phyloP scores from a whole-genome alignment of 2,329 filamentous ascomycete species.

The Fusarium robinianum region DNA sequence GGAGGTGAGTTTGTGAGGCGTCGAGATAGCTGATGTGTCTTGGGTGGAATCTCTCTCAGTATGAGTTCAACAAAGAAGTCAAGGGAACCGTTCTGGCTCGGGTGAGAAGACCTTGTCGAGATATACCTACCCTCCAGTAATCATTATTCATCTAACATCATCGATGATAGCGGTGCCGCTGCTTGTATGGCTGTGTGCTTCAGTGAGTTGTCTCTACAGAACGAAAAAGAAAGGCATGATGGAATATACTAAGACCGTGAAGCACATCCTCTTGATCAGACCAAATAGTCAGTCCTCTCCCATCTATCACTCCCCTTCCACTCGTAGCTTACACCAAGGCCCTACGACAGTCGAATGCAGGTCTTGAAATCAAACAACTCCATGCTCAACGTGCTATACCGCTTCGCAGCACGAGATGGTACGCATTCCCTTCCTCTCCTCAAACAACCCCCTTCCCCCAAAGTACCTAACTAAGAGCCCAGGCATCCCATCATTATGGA shows the following conservation, averaged over 20 bases:
- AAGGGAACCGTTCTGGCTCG: slow-evolving; percentile 52
- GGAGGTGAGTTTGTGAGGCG: background rate
- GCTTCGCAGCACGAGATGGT: slow-evolving; percentile 49
- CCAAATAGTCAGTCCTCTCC: slow-evolving; percentile 46
- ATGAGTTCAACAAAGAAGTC: slow-evolving; percentile 29
- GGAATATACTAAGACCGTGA: background rate
- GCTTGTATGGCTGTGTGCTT: slow-evolving; percentile 53
- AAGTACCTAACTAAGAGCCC: background rate
- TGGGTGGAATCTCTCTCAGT: background rate
- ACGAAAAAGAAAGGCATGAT: accelerated
- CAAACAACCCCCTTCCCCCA: background rate
- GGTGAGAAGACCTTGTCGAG: slow-evolving; percentile 36
- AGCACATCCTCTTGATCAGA: slow-evolving; percentile 52
- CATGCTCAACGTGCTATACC: slow-evolving; percentile 46
- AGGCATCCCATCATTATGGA: slow-evolving; percentile 50
- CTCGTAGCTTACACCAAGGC: background rate
- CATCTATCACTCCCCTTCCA: background rate
- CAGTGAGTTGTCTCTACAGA: slow-evolving; percentile 40
- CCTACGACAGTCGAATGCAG: slow-evolving; percentile 47
- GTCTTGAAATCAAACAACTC: slow-evolving; percentile 47
- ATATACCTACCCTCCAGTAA: background rate
- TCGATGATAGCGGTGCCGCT: slow-evolving; percentile 44
- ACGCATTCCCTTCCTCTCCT: background rate
- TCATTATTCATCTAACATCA: slow-evolving; percentile 1
- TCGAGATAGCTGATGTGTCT: background rate